phyloP scores from a whole-genome alignment of 2,329 filamentous ascomycete species.

The Fusarium sororula region DNA sequence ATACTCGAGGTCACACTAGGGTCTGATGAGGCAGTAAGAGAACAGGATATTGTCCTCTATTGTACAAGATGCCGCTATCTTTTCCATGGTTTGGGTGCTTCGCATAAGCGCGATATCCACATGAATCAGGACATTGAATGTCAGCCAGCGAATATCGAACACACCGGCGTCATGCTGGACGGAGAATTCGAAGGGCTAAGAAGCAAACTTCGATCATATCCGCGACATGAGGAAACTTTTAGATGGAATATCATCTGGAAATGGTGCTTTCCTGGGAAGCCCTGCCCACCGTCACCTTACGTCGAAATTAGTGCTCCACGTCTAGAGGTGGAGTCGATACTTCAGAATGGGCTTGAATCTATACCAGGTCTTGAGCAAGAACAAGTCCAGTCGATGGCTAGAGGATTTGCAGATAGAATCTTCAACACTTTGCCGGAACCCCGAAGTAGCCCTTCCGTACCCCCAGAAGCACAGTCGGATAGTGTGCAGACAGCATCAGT shows the following conservation, averaged over 20 bases:
- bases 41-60: not conserved
- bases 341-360: rapidly evolving
- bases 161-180: not conserved
- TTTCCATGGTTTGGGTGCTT: not conserved
- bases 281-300: not conserved
- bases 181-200: not conserved
- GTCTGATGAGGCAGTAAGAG: rapidly evolving
- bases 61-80: not conserved
- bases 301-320: not conserved
- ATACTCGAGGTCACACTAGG: not conserved
- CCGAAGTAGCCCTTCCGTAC: not conserved
- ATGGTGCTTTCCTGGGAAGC: not conserved
- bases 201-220: not conserved
- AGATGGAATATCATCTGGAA: not conserved
- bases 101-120: not conserved
- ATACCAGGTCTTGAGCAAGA: not conserved
- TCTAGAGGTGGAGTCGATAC: not conserved
- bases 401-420: not conserved
- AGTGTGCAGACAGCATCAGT: not conserved
- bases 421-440: not conserved
- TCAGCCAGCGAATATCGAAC: not conserved
- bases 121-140: not conserved
- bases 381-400: too few relatives aligned
- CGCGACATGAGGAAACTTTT: not conserved
- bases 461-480: too few relatives aligned